Conservation (phyloP, 2,329 filamentous ascomycete genomes). For the Fusarium praegraminearum region DNA sequence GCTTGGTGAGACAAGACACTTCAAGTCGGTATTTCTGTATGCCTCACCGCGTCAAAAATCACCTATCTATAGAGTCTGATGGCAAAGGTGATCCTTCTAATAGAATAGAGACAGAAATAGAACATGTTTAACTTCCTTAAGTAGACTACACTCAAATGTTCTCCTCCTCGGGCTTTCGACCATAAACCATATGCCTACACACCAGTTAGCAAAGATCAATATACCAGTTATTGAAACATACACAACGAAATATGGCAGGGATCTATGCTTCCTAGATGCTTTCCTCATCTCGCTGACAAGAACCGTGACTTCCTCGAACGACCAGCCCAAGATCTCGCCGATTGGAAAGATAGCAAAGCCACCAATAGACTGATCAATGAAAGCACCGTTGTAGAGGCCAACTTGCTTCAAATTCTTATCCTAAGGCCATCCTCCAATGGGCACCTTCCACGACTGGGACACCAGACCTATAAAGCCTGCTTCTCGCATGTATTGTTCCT, state of each 20-base stretch:
- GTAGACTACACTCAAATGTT: background rate
- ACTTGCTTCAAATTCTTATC: conserved; percentile 35
- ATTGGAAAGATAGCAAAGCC: conserved; percentile 33
- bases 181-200: conserved; percentile 27
- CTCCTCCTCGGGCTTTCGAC: conserved; percentile 20
- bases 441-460: conserved; percentile 31
- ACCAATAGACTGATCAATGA: conserved; percentile 32
- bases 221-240: background rate
- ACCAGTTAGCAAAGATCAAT: background rate
- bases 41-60: background rate
- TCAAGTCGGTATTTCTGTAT: background rate
- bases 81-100: too few species aligned
- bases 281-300: conserved; percentile 32
- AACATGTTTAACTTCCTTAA: background rate
- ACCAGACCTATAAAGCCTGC: conserved; percentile 36
- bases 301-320: conserved; percentile 16
- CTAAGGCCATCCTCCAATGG: conserved; percentile 32
- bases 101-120: background rate
- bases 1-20: background rate
- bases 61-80: too few species aligned
- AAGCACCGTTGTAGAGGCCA: conserved; percentile 27
- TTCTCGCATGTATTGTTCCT: conserved; percentile 37
- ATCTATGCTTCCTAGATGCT: conserved; percentile 18
- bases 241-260: conserved; percentile 2
- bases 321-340: conserved; percentile 35